Percentiles rank a stretch among this genome's conserved stretches.
Evolutionary conservation across 352 stramenopile genomes (phyloP).

Genomic region (Thalassiosira sp.): DNA sequence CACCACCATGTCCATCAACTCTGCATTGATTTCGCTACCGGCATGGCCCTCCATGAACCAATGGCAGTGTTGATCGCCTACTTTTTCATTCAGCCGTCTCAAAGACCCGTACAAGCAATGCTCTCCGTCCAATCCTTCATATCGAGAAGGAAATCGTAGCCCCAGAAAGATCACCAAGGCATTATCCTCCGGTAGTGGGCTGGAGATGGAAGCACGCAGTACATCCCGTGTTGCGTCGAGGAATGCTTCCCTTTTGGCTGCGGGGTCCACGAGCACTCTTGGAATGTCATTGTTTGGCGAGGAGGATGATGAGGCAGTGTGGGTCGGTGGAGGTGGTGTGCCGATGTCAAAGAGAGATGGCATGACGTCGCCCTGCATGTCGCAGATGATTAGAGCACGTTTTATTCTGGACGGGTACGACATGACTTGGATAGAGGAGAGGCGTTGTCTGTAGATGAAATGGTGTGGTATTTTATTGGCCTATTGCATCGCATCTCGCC

Average conservation of each 20-base stretch:
- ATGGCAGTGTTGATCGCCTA: constrained; percentile 23
- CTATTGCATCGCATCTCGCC: neutral
- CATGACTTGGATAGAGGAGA: neutral
- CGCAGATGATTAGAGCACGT: neutral
- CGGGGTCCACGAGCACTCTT: neutral
- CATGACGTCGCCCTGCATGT: neutral
- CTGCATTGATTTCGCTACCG: constrained; percentile 20
- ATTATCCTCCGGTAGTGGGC: constrained; percentile 5
- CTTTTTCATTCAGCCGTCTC: constrained; percentile 23
- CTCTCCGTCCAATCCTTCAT: constrained; percentile 12
- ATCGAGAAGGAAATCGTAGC: constrained; percentile 23
- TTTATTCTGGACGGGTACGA: neutral
- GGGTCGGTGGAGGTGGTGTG: neutral
- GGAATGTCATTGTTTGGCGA: neutral
- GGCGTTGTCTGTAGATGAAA: neutral
- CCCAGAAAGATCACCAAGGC: constrained; percentile 18
- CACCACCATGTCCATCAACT: constrained; percentile 10
- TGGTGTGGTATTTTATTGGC: neutral
- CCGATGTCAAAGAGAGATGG: neutral
- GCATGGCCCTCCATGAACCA: constrained; percentile 44
- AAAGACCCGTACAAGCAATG: constrained; percentile 34
- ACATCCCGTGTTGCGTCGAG: neutral
- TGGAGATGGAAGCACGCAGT: constrained; percentile 9
- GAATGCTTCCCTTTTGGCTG: constrained; percentile 10
- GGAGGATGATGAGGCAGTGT: neutral